Percentiles rank a stretch among this genome's conserved stretches.
Evolutionary conservation across 2,329 filamentous ascomycete genomes (phyloP).

Genomic region (Xylariaceae sp.): DNA sequence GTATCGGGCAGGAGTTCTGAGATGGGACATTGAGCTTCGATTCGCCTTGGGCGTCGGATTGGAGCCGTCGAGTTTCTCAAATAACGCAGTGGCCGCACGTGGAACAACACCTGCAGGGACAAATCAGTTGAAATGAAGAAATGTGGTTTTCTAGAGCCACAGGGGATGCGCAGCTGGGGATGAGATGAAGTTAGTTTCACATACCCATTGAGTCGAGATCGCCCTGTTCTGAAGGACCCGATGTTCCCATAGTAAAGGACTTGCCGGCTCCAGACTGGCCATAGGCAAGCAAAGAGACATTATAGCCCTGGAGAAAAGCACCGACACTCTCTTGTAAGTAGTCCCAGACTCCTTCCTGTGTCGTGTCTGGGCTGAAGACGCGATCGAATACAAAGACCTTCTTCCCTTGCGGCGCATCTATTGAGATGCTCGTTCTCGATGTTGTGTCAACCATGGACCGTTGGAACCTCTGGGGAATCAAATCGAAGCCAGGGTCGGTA

Average conservation of each 20-base stretch:
- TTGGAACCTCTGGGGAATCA: conserved; percentile 94
- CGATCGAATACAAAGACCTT: conserved; percentile 97
- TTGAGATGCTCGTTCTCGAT: conserved; percentile 76
- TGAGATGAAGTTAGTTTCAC: conserved; percentile 26
- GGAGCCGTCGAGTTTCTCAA: conserved; percentile 74
- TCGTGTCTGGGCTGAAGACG: conserved; percentile 79
- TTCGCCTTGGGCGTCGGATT: conserved; percentile 33
- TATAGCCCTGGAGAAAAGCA: conserved; percentile 93
- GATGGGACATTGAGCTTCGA: conserved; percentile 68
- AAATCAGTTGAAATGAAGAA: too few species aligned
- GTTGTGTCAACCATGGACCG: conserved; percentile 87
- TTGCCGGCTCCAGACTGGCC: conserved; percentile 97
- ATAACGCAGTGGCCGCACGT: conserved; percentile 78
- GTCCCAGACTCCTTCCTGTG: conserved; percentile 89
- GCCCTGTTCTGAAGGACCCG: conserved; percentile 73
- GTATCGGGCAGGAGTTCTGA: conserved; percentile 76
- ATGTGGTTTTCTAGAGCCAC: too few species aligned
- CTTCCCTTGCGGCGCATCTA: conserved; percentile 86
- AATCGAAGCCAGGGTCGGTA: conserved; percentile 85
- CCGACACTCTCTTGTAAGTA: conserved; percentile 87
- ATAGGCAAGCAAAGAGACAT: conserved; percentile 95
- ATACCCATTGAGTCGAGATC: conserved; percentile 73
- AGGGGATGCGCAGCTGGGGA: neutral
- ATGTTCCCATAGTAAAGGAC: conserved; percentile 98
- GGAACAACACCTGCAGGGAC: conserved; percentile 79